phyloP scores from a whole-genome alignment of 176 grass and related monocot species.

The Cenchrus fungigraminus region DNA sequence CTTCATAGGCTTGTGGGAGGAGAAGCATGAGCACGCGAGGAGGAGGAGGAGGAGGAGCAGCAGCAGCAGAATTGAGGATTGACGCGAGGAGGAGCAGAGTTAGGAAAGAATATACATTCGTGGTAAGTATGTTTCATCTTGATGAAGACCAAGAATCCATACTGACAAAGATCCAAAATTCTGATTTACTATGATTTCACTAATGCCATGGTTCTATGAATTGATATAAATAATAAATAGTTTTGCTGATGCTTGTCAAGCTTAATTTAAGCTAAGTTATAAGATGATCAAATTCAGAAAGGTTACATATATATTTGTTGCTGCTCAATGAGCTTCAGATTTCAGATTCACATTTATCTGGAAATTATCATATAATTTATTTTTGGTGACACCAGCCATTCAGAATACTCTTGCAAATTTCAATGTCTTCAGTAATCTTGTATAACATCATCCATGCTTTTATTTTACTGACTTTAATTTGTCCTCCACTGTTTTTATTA shows the following conservation, averaged over 20 bases:
- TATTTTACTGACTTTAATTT: not conserved
- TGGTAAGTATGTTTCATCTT: too few relatives aligned
- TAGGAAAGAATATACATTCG: too few relatives aligned
- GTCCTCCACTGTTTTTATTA: not conserved
- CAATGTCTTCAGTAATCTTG: not conserved
- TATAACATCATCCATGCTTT: not conserved
- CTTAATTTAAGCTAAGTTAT: constrained; percentile 10
- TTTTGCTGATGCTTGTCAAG: constrained; percentile 27
- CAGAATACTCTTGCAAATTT: not conserved
- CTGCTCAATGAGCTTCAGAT: not conserved
- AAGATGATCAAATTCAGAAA: constrained; percentile 10
- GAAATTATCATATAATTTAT: not conserved
- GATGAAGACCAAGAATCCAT: too few relatives aligned
- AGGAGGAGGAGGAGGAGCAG: too few relatives aligned
- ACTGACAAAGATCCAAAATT: too few relatives aligned
- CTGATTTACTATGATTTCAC: constrained; percentile 29
- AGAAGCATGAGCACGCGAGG: too few relatives aligned
- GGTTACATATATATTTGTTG: not conserved
- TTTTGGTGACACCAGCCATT: not conserved
- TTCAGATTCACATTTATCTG: constrained; percentile 14
- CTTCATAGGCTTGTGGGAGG: too few relatives aligned
- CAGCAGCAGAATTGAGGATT: too few relatives aligned
- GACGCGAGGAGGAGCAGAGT: too few relatives aligned
- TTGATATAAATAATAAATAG: not conserved
- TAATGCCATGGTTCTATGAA: constrained; percentile 2